Base-by-base conservation (phyloP, 345 rosid genomes). In the Citrus sp. region DNA sequence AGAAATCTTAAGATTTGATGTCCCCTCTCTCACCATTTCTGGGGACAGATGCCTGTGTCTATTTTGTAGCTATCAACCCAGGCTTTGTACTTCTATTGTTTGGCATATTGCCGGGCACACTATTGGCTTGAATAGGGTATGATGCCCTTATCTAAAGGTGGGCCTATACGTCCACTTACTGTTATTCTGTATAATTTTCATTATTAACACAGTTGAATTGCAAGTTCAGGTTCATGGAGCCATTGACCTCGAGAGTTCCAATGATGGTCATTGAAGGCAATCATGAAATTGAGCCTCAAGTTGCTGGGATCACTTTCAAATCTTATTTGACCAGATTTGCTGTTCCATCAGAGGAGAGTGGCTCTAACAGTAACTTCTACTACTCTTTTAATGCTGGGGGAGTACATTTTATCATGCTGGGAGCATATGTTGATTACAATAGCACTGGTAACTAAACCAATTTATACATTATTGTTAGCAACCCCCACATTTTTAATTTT, bases 381-480 rank as follows among this genome's bases (percentile, higher is more conserved):
- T 93, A 92, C 85, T 93, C 98, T 34, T 95, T 89, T 78, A 85
- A 93, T 83, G 94, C 95, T 8, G 98, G 95, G 64, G 98, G 95
- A 71, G 74, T 88, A 77, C 98, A 92, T 85, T 90, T 89, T 63
- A 76, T 93, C 67, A 92, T 95, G 97, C 82, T 95, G 68, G 97
- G 98, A 78, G 97, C 97, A 73, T 92, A 95, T 71, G 85, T 90
- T 56, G 90, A 92, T 79, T 95, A 93, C 77, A 91, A 89, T 60
- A 80, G 76, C 30, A 86, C 93, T 34, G 91, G 98, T 94, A 85
- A 61, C 7, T 79, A 61, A 25, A 42, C 14, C 13, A 3, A 46
- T 46, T 12, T 0, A 3, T 28, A 19, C n/a, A 42, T 38, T 32
- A 55, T 28, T 19, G n/a, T 51, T n/a, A 25, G 16, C 69, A 34